These are phyloP conservation scores for Alternaria gansuensis DNA, from an alignment of 2,329 filamentous ascomycete genomes.

Conservation along the genomic window DNA sequence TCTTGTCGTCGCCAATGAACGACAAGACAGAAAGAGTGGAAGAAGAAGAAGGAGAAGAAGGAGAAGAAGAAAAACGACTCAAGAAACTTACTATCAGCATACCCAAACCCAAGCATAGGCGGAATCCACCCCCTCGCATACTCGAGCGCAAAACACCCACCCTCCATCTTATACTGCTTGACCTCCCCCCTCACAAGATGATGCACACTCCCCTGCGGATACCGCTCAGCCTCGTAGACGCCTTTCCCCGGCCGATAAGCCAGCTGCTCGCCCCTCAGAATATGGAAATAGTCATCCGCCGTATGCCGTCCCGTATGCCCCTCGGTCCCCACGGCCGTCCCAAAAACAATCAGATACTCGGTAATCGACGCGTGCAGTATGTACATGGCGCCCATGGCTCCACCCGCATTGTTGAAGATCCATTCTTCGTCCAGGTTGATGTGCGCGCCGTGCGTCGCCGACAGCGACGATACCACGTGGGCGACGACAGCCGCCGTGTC, in stretches of 20 bases:
- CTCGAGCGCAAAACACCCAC: slow-evolving; percentile 80
- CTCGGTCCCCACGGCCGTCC: slow-evolving; percentile 80
- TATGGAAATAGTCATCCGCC: slow-evolving; percentile 94
- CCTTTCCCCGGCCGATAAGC: slow-evolving; percentile 72
- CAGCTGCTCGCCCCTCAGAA: slow-evolving; percentile 78
- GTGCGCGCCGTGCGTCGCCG: slow-evolving; percentile 52
- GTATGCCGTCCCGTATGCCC: slow-evolving; percentile 89
- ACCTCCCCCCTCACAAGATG: slow-evolving; percentile 74
- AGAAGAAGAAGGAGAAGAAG: not conserved
- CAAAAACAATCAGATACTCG: slow-evolving; percentile 60
- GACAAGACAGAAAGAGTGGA: not conserved
- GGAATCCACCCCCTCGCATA: slow-evolving; percentile 91
- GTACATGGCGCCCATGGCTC: slow-evolving; percentile 92
- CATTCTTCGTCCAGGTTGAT: slow-evolving; percentile 80
- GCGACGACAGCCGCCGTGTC: slow-evolving; percentile 74
- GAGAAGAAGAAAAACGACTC: not conserved
- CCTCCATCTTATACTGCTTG: slow-evolving; percentile 86
- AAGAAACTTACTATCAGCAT: slow-evolving; percentile 70
- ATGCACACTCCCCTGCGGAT: slow-evolving; percentile 74
- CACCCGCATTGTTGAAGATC: slow-evolving; percentile 92
- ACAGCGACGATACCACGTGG: slow-evolving; percentile 75
- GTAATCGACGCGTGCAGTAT: slow-evolving; percentile 88
- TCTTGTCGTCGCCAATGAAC: too few species aligned
- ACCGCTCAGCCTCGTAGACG: slow-evolving; percentile 72
- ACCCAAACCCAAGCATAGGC: slow-evolving; percentile 90